A percentile compares a stretch with the other conserved stretches of the same genome.
Evolutionary conservation across 345 rosid genomes (phyloP).

Genomic region (Eucalyptus tenuipes): DNA sequence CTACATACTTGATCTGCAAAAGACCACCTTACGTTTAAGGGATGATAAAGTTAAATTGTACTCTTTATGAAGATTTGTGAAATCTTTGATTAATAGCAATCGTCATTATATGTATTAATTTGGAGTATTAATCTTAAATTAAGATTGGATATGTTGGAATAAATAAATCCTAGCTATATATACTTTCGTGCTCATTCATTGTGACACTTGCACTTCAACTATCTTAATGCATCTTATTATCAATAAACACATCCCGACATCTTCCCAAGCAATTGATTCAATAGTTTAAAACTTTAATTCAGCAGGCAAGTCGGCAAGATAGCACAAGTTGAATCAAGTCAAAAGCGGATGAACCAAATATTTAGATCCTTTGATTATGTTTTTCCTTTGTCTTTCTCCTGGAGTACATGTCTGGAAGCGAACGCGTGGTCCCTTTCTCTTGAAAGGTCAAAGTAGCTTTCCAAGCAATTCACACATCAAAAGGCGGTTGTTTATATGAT

Average conservation of each 20-base stretch:
- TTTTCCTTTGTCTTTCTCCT: background rate
- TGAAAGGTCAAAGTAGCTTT: background rate
- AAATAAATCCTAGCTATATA: background rate
- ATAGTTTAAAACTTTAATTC: background rate
- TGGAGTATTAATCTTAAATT: background rate
- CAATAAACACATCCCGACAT: background rate
- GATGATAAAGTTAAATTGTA: background rate
- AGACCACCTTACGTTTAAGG: background rate
- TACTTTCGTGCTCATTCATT: background rate
- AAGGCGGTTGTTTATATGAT: background rate
- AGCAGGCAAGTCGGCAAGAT: background rate
- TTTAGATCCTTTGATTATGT: background rate
- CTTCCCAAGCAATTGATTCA: background rate
- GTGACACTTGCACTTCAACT: background rate
- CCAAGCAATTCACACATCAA: background rate
- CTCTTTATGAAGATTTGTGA: background rate
- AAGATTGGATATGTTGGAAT: background rate
- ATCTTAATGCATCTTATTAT: background rate
- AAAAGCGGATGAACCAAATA: background rate
- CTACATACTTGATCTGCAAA: background rate
- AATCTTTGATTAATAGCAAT: background rate
- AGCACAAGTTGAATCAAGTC: background rate
- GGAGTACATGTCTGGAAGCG: background rate
- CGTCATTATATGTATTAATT: background rate
- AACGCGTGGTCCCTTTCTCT: background rate